A percentile compares a stretch with the other conserved stretches of the same genome.
These are phyloP conservation scores for Chrysanthemum lavandulifolium DNA, from an alignment of 129 eudicot genomes.

Conservation along the genomic window DNA sequence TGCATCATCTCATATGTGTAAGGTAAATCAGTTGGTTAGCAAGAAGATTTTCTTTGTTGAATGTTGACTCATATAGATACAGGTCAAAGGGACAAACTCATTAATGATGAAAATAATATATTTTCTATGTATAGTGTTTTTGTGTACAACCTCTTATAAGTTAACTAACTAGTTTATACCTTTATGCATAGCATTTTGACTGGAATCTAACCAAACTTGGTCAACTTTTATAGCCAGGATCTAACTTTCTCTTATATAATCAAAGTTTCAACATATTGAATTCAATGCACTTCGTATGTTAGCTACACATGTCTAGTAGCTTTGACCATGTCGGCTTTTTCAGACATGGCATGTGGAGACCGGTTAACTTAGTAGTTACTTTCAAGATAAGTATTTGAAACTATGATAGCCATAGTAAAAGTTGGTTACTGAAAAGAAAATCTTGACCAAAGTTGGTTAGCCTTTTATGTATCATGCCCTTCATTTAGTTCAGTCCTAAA, in stretches of 20 bases:
- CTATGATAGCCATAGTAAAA: not conserved
- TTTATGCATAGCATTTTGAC: not conserved
- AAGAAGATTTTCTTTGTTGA: too few relatives aligned
- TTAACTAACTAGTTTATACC: too few relatives aligned
- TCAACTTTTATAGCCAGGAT: not conserved
- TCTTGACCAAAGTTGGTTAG: not conserved
- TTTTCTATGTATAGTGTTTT: too few relatives aligned
- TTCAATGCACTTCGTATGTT: not conserved
- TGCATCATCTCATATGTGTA: too few relatives aligned
- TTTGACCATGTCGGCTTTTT: conserved; percentile 4
- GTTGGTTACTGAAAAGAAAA: not conserved
- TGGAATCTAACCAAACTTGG: not conserved
- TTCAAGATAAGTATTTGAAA: not conserved
- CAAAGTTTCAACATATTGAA: not conserved
- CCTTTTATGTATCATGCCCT: not conserved
- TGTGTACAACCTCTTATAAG: too few relatives aligned
- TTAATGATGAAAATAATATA: too few relatives aligned
- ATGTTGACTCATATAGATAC: too few relatives aligned
- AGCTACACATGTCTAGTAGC: not conserved
- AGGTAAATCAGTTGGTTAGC: too few relatives aligned
- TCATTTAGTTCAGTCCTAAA: conserved; percentile 1
- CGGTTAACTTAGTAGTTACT: not conserved
- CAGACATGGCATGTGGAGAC: not conserved
- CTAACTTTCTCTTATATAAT: not conserved
- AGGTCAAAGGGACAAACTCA: too few relatives aligned